Evolutionary conservation across 305 asterid species (phyloP).

Genomic region (Euphrasia arctica): DNA sequence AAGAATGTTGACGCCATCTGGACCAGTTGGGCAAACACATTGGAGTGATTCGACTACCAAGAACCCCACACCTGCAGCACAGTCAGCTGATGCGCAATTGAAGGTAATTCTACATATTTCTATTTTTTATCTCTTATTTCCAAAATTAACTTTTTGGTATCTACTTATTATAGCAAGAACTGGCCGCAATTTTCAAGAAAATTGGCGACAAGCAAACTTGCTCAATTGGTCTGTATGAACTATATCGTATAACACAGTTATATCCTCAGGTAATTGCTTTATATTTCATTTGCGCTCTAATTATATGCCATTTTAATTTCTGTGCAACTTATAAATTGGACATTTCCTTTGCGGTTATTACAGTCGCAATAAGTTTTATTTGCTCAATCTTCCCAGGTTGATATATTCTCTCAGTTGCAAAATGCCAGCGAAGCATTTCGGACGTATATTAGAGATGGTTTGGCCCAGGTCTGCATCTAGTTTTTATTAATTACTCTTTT

Average conservation of each 20-base stretch:
- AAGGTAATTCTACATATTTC: slow-evolving; percentile 45
- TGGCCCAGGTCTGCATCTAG: slow-evolving; percentile 68
- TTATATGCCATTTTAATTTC: background rate
- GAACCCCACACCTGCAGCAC: slow-evolving; percentile 78
- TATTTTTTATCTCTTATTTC: background rate
- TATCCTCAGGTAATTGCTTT: slow-evolving; percentile 75
- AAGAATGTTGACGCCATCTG: slow-evolving; percentile 99
- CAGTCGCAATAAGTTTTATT: slow-evolving; percentile 7
- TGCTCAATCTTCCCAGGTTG: slow-evolving; percentile 61
- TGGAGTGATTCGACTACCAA: slow-evolving; percentile 94
- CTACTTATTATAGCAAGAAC: slow-evolving; percentile 76
- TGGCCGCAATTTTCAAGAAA: slow-evolving; percentile 98
- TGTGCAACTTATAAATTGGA: background rate
- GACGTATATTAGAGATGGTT: slow-evolving; percentile 95
- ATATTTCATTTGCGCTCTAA: slow-evolving; percentile 10
- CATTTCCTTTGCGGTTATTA: slow-evolving; percentile 1
- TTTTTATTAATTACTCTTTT: slow-evolving; percentile 5
- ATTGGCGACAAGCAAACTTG: slow-evolving; percentile 99
- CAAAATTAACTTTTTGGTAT: slow-evolving; percentile 15
- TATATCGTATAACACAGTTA: slow-evolving; percentile 92
- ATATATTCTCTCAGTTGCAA: slow-evolving; percentile 94
- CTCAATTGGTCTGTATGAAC: slow-evolving; percentile 95
- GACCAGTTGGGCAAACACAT: slow-evolving; percentile 92
- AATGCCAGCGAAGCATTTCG: slow-evolving; percentile 99
- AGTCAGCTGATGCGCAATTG: slow-evolving; percentile 91